Evolutionary conservation across 352 stramenopile genomes (phyloP).

Genomic region (Globisporangium recalcitrans): DNA sequence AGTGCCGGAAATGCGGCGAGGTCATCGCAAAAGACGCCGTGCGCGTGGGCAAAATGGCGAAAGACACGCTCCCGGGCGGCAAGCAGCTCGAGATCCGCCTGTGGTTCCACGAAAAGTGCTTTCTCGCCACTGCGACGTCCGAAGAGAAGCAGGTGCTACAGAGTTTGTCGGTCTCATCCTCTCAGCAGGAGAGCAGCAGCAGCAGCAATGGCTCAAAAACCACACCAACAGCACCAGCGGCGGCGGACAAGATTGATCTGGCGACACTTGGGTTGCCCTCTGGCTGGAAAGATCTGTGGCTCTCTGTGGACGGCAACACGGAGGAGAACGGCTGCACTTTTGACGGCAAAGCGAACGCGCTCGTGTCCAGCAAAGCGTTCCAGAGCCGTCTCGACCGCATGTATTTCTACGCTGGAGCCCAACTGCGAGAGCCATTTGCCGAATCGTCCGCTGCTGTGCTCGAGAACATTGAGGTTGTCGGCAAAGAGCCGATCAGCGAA

Average conservation of each 20-base stretch:
- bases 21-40: conserved; percentile 38
- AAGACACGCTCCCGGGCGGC: conserved; percentile 40
- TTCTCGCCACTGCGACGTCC: conserved; percentile 26
- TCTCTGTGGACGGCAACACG: conserved; percentile 55
- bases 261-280: conserved; percentile 44
- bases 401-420: conserved; percentile 44
- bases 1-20: conserved; percentile 46
- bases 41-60: conserved; percentile 49
- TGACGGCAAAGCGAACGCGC: conserved; percentile 49
- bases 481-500: conserved; percentile 61
- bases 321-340: conserved; percentile 77
- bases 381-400: conserved; percentile 73
- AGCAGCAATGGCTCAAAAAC: not conserved
- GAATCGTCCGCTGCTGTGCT: conserved; percentile 22
- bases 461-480: conserved; percentile 50
- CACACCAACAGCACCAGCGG: not conserved
- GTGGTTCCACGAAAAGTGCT: conserved; percentile 63
- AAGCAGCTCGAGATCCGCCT: conserved; percentile 40
- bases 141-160: conserved; percentile 40
- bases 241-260: conserved; percentile 19
- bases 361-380: conserved; percentile 57
- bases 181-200: not conserved
- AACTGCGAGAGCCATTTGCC: conserved; percentile 6
- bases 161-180: conserved; percentile 13
- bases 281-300: conserved; percentile 68